These are phyloP conservation scores for Monilinia fructicola DNA, from an alignment of 2,329 filamentous ascomycete species.

Conservation along the genomic window DNA sequence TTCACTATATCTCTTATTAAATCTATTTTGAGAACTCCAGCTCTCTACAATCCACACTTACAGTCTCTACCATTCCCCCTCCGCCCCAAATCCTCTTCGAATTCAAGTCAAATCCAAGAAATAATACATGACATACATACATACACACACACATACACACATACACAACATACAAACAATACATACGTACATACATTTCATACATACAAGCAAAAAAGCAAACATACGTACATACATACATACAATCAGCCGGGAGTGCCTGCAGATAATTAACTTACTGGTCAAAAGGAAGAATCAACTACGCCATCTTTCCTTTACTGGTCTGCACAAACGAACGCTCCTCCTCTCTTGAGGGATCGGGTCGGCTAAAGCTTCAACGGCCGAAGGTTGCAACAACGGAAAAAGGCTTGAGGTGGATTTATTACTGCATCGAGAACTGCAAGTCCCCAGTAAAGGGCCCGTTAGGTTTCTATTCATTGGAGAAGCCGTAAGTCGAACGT, in stretches of 20 bases:
- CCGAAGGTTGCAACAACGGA: slow-evolving; percentile 32
- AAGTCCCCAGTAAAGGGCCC: slow-evolving; percentile 33
- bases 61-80: not conserved
- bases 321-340: slow-evolving; percentile 23
- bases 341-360: slow-evolving; percentile 21
- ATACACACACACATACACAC: not conserved
- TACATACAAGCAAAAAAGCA: not conserved
- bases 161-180: not conserved
- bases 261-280: slow-evolving; percentile 13
- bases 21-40: not conserved
- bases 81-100: not conserved
- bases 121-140: not conserved
- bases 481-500: slow-evolving; percentile 34
- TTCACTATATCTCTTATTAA: not conserved
- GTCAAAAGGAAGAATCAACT: slow-evolving; percentile 1
- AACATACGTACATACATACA: not conserved
- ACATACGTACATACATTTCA: not conserved
- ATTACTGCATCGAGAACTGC: slow-evolving; percentile 33
- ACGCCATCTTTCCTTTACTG: slow-evolving; percentile 20
- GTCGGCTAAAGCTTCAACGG: slow-evolving; percentile 33
- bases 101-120: not conserved
- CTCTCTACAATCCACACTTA: not conserved
- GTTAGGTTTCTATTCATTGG: slow-evolving; percentile 33
- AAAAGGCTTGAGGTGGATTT: slow-evolving; percentile 23
- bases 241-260: slow-evolving; percentile 1